Evolutionary conservation across 148 eudicot genomes (phyloP).

Genomic region (Vaccinium darrowii): DNA sequence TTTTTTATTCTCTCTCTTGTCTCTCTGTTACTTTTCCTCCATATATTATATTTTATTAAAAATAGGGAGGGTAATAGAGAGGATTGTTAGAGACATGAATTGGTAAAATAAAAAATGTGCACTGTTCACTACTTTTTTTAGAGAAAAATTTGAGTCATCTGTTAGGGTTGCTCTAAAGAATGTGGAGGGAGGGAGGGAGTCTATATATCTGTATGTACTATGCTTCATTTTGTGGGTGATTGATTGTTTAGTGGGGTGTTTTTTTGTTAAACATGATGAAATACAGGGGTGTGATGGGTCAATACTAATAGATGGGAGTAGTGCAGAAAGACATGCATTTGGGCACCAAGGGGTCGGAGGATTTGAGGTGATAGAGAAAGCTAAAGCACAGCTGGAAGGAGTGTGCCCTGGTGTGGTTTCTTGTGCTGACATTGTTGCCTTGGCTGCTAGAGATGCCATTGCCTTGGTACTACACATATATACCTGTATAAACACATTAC

Average conservation of each 20-base stretch:
- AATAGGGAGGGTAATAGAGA: too few species aligned
- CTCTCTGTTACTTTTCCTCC: too few species aligned
- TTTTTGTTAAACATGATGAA: background rate
- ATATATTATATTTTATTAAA: too few species aligned
- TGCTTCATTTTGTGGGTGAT: background rate
- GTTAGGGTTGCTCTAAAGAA: too few species aligned
- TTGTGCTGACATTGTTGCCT: constrained; percentile 64
- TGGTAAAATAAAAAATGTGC: too few species aligned
- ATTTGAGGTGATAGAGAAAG: constrained; percentile 48
- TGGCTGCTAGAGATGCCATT: constrained; percentile 72
- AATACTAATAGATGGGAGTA: constrained; percentile 41
- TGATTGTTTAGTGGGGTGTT: background rate
- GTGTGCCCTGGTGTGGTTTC: constrained; percentile 61
- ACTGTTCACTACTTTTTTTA: too few species aligned
- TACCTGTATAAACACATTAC: background rate
- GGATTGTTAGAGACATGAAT: too few species aligned
- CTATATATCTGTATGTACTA: too few species aligned
- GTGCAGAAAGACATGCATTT: constrained; percentile 42
- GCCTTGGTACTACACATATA: constrained; percentile 34
- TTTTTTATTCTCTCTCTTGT: too few species aligned
- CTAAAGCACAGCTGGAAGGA: constrained; percentile 44
- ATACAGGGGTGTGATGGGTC: constrained; percentile 72
- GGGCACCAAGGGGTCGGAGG: constrained; percentile 65
- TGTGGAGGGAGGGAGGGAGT: too few species aligned
- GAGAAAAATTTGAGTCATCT: too few species aligned